Percentiles rank a stretch among this genome's conserved stretches.
Evolutionary conservation across 805 yeast genomes (phyloP).

Genomic region (Metschnikowia shivogae): DNA sequence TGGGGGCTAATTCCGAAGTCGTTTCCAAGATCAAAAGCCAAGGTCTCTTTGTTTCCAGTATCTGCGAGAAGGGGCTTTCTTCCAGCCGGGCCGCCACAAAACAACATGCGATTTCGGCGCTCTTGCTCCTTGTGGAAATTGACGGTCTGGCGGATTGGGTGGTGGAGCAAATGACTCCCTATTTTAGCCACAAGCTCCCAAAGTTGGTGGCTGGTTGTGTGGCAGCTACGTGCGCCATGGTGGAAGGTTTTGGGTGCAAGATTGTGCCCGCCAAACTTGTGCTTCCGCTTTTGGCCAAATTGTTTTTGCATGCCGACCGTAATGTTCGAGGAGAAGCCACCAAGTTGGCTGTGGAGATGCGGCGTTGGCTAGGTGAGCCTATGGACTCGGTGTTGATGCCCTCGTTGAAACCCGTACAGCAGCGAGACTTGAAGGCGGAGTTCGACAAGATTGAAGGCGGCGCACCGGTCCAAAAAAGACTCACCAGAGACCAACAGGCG

Average conservation of each 20-base stretch:
- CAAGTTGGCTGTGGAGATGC: conserved; percentile 60
- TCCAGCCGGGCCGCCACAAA: conserved; percentile 76
- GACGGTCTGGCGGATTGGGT: conserved; percentile 58
- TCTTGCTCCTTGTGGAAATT: conserved; percentile 60
- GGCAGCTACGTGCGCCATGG: conserved; percentile 52
- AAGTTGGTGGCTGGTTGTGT: conserved; percentile 71
- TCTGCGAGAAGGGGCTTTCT: conserved; percentile 79
- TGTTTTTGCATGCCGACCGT: conserved; percentile 82
- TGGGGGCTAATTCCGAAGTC: conserved; percentile 45
- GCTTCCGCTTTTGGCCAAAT: conserved; percentile 54
- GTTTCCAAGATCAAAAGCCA: conserved; percentile 37
- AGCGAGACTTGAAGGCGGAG: conserved; percentile 69
- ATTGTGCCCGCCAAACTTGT: conserved; percentile 55
- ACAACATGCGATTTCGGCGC: conserved; percentile 56
- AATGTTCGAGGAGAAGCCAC: conserved; percentile 80
- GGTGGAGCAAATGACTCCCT: conserved; percentile 63
- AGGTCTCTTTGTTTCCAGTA: conserved; percentile 39
- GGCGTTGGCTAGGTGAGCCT: conserved; percentile 68
- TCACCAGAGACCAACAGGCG: conserved; percentile 50
- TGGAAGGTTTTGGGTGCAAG: conserved; percentile 59
- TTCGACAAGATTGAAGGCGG: conserved; percentile 50
- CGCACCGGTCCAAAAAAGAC: conserved; percentile 49
- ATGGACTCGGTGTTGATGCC: conserved; percentile 58
- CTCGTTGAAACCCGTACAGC: conserved; percentile 85
- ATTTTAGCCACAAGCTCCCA: conserved; percentile 61